phyloP scores from a whole-genome alignment of 192 early-diverging fungal genomes.

The Umbelopsis isabellina region DNA sequence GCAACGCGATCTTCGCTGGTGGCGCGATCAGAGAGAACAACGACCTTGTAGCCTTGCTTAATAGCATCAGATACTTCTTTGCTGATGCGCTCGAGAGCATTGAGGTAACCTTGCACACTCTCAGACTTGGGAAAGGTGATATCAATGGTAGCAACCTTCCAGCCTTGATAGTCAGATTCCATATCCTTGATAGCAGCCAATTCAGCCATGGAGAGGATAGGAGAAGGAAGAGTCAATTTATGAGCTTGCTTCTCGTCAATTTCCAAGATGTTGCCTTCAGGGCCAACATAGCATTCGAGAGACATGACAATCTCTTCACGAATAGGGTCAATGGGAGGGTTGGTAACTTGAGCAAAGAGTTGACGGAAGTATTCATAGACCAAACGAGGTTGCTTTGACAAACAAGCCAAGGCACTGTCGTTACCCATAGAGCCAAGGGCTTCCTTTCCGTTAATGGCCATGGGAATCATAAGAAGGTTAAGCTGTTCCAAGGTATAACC shows the following conservation, averaged over 20 bases:
- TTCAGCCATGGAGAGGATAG: conserved; percentile 85
- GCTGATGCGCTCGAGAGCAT: conserved; percentile 86
- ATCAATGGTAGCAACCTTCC: conserved; percentile 83
- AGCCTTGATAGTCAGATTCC: conserved; percentile 65
- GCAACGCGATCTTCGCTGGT: conserved; percentile 71
- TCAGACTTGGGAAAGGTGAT: conserved; percentile 80
- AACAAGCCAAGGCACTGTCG: conserved; percentile 93
- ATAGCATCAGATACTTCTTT: conserved; percentile 83
- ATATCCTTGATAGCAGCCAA: conserved; percentile 78
- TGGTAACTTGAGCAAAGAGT: conserved; percentile 97
- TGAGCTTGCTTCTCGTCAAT: conserved; percentile 78
- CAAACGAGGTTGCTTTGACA: conserved; percentile 84
- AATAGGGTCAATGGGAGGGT: conserved; percentile 99
- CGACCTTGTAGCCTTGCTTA: conserved; percentile 74
- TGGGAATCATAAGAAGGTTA: conserved; percentile 85
- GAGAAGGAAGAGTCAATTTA: conserved; percentile 81
- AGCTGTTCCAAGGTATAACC: conserved; percentile 94
- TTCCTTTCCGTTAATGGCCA: conserved; percentile 89
- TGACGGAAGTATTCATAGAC: conserved; percentile 98
- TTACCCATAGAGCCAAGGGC: conserved; percentile 99
- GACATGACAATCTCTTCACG: conserved; percentile 99
- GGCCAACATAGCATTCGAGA: conserved; percentile 90
- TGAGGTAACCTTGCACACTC: conserved; percentile 78
- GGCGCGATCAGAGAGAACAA: conserved; percentile 82
- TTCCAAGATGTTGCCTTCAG: conserved; percentile 93